Conservation (phyloP, 208 protist species). For the Acanthamoeba castellanii region DNA sequence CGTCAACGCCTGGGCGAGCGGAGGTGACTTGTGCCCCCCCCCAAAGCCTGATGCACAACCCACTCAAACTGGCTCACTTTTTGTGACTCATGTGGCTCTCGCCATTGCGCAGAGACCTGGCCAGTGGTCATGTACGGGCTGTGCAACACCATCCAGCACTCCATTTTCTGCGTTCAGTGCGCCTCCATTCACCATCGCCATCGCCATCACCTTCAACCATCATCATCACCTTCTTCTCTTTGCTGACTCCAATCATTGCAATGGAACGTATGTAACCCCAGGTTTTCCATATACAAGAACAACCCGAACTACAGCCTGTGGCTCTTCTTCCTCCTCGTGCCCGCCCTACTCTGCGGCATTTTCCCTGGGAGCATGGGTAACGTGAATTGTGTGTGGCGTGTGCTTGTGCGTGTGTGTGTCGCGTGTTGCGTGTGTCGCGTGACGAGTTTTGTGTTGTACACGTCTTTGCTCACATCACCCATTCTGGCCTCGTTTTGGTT, state of each 20-base stretch:
- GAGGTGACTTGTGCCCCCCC: not conserved
- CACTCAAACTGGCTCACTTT: not conserved
- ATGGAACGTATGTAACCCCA: not conserved
- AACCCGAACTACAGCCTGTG: slow-evolving; percentile 52
- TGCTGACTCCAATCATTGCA: no score
- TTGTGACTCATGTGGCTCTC: not conserved
- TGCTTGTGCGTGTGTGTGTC: not conserved
- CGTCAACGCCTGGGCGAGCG: slow-evolving; percentile 37
- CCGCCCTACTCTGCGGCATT: not conserved
- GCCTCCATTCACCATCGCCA: not conserved
- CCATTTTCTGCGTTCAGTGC: slow-evolving; percentile 35
- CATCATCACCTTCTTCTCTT: not conserved
- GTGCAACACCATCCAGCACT: slow-evolving; percentile 41
- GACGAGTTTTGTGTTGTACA: not conserved
- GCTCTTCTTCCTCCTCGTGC: slow-evolving; percentile 38
- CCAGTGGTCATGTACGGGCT: slow-evolving; percentile 32
- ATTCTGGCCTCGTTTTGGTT: not conserved
- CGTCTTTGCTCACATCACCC: not conserved
- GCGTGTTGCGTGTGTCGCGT: not conserved
- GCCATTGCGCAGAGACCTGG: not conserved
- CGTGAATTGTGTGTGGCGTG: not conserved
- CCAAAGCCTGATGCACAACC: not conserved
- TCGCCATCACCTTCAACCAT: not conserved
- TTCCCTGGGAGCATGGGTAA: slow-evolving; percentile 18
- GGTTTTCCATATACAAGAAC: slow-evolving; percentile 58